These are phyloP conservation scores for Dactylellina sp. DNA, from an alignment of 2,329 filamentous ascomycete genomes.

Conservation along the genomic window DNA sequence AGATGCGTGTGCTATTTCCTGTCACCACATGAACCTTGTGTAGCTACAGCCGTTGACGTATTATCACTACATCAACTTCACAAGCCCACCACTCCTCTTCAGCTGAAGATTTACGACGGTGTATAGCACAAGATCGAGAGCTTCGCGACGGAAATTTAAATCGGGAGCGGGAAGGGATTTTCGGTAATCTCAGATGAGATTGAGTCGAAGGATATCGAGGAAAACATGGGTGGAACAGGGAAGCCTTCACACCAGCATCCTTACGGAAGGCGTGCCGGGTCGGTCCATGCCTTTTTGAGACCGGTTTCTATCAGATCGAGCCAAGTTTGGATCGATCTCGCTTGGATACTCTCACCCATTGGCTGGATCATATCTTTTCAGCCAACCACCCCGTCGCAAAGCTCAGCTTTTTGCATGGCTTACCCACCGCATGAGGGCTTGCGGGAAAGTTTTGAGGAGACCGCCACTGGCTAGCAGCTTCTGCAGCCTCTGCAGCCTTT, in stretches of 20 bases:
- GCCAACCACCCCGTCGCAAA: slow-evolving; percentile 22
- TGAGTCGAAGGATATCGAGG: slow-evolving; percentile 37
- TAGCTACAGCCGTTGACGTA: slow-evolving; percentile 2
- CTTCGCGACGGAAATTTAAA: slow-evolving; percentile 55
- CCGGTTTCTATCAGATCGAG: slow-evolving; percentile 42
- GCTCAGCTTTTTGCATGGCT: not conserved
- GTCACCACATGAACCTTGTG: slow-evolving; percentile 8
- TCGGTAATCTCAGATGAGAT: slow-evolving; percentile 57
- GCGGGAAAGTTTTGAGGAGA: too few relatives aligned
- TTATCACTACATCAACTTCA: not conserved
- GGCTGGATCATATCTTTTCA: slow-evolving; percentile 7
- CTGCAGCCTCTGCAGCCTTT: too few relatives aligned
- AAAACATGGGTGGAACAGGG: slow-evolving; percentile 41
- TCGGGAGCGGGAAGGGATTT: slow-evolving; percentile 55
- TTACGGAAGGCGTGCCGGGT: slow-evolving; percentile 51
- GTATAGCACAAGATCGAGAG: slow-evolving; percentile 2
- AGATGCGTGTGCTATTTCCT: slow-evolving; percentile 1
- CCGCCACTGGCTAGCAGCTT: not conserved
- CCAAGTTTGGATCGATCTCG: slow-evolving; percentile 50
- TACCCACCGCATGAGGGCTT: not conserved
- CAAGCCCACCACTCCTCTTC: not conserved
- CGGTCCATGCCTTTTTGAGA: slow-evolving; percentile 50
- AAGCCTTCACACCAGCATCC: slow-evolving; percentile 21
- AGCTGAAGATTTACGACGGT: not conserved
- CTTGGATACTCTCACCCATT: slow-evolving; percentile 30